These are phyloP conservation scores for Asclepias syriaca DNA, from an alignment of 257 asterid species.

Conservation along the genomic window DNA sequence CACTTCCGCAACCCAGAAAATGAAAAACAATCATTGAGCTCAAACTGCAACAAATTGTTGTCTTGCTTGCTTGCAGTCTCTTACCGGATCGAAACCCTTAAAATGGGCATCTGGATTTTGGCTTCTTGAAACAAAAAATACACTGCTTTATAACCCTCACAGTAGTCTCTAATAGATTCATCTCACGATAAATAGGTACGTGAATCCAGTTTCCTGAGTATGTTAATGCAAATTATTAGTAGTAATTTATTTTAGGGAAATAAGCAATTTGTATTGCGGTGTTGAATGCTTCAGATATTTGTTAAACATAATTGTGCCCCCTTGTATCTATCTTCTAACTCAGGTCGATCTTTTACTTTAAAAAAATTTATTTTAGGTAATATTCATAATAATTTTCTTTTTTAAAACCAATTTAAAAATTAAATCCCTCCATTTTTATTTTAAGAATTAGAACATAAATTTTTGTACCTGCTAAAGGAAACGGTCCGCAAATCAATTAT, in stretches of 20 bases:
- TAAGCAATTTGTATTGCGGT: neutral
- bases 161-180: neutral
- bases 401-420: too few species aligned
- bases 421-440: too few species aligned
- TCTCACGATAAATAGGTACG: too few species aligned
- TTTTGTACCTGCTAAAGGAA: too few species aligned
- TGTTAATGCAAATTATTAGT: neutral
- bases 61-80: neutral
- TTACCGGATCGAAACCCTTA: neutral
- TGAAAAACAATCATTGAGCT: conserved; percentile 9
- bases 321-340: neutral
- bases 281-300: neutral
- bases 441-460: too few species aligned
- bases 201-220: neutral
- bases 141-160: neutral
- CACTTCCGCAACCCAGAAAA: conserved; percentile 36
- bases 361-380: too few species aligned
- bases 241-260: conserved; percentile 4
- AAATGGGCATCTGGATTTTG: neutral
- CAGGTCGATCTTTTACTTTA: neutral
- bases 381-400: too few species aligned
- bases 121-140: neutral
- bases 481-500: too few species aligned
- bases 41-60: neutral
- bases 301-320: neutral